These are phyloP conservation scores for Pestalotiopsis sp. DNA, from an alignment of 2,329 filamentous ascomycete genomes.

Conservation along the genomic window DNA sequence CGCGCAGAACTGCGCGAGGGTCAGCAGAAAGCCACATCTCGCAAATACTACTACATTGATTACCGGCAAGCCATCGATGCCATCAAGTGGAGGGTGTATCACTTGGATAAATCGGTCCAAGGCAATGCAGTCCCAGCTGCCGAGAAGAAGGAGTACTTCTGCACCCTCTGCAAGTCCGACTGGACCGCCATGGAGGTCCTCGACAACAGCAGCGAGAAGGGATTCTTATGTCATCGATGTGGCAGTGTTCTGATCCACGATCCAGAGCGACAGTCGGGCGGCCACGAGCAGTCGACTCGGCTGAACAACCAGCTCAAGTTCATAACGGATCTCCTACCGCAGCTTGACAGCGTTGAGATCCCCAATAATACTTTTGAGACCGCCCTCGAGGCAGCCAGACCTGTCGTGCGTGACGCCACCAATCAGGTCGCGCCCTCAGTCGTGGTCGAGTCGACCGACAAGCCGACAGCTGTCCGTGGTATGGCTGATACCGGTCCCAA, in stretches of 20 bases:
- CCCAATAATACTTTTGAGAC: slow-evolving; percentile 76
- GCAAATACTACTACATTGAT: slow-evolving; percentile 97
- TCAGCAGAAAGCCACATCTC: slow-evolving; percentile 78
- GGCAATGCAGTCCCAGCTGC: slow-evolving; percentile 76
- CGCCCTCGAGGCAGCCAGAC: slow-evolving; percentile 64
- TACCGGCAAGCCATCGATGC: slow-evolving; percentile 93
- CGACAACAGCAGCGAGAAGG: slow-evolving; percentile 69
- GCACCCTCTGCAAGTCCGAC: slow-evolving; percentile 77
- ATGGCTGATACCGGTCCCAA: slow-evolving; percentile 68
- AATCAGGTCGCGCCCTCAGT: slow-evolving; percentile 66
- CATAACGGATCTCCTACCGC: slow-evolving; percentile 74
- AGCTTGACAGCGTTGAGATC: slow-evolving; percentile 75
- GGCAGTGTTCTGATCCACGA: slow-evolving; percentile 65
- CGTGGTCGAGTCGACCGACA: slow-evolving; percentile 54
- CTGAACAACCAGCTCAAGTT: slow-evolving; percentile 81
- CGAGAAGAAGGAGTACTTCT: slow-evolving; percentile 92
- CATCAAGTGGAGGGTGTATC: slow-evolving; percentile 92
- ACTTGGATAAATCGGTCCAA: slow-evolving; percentile 86
- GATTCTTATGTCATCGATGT: slow-evolving; percentile 87
- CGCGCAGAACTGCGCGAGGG: slow-evolving; percentile 80
- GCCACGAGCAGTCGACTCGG: slow-evolving; percentile 72
- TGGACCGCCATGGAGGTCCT: slow-evolving; percentile 91
- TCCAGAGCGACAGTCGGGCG: slow-evolving; percentile 68
- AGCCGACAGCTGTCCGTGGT: slow-evolving; percentile 71
- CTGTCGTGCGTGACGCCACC: slow-evolving; percentile 67